A percentile compares a stretch with the other conserved stretches of the same genome.
Conservation (phyloP, 2,329 filamentous ascomycete species). For the Alternaria brassicae region DNA sequence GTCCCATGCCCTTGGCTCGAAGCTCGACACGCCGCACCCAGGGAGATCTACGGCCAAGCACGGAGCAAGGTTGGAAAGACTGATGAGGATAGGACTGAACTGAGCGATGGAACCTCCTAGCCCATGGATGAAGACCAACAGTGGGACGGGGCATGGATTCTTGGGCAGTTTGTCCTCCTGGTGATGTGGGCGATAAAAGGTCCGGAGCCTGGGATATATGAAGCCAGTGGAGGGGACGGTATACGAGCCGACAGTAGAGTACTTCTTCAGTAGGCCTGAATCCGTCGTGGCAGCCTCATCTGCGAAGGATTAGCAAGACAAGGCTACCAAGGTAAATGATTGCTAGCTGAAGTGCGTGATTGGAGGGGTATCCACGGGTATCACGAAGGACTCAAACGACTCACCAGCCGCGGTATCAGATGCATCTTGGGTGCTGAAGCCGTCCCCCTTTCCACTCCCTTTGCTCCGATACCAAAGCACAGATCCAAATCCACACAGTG, state of each 20-base stretch:
- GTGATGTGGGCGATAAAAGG: constrained; percentile 83
- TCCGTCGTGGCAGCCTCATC: constrained; percentile 66
- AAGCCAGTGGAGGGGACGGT: constrained; percentile 68
- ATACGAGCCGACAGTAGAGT: constrained; percentile 75
- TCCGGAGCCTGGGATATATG: constrained; percentile 77
- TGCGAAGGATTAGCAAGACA: constrained; percentile 18
- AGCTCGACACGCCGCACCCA: constrained; percentile 83
- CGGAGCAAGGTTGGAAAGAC: constrained; percentile 80
- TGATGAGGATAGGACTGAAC: constrained; percentile 81
- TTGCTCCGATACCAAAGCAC: constrained; percentile 45
- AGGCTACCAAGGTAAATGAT: not conserved
- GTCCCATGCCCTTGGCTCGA: constrained; percentile 72
- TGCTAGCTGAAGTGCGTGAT: constrained; percentile 17
- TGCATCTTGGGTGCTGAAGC: constrained; percentile 27
- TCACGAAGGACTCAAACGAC: constrained; percentile 22
- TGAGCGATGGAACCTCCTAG: constrained; percentile 91
- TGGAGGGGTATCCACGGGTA: constrained; percentile 1
- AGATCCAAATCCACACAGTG: constrained; percentile 47
- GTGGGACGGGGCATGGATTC: constrained; percentile 74
- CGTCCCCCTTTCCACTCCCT: constrained; percentile 25
- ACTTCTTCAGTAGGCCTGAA: constrained; percentile 78
- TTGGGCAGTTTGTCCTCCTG: constrained; percentile 82
- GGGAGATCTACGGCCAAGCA: constrained; percentile 90
- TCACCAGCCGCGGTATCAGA: constrained; percentile 35
- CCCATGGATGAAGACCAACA: constrained; percentile 91